Base-by-base conservation (phyloP, 768 basidiomycete genomes). In the Collybia mongolica region DNA sequence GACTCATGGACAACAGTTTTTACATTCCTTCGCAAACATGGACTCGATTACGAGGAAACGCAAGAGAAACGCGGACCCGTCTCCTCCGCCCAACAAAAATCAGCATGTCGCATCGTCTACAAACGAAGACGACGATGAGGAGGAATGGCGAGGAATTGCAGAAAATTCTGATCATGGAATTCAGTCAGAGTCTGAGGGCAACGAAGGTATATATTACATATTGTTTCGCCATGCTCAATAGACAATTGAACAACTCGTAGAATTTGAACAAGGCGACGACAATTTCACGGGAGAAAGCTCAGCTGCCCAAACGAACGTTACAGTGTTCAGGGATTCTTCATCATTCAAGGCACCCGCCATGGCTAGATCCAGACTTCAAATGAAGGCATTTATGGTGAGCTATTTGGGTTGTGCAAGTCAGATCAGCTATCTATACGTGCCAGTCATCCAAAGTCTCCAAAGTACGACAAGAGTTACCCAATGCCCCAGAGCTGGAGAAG, bases 361-460 rank as follows among this genome's bases (percentile, higher is more conserved):
- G 49, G 57, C 56, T 29, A 58, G 53, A 28, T 46, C 62, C 19
- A 81, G 73, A 63, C 66, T 71, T 3, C 75, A 79, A 40, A 77
- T 71, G 65, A 89, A 79, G 60, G 75, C 84, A 0, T 92, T 93
- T 62, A 91, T 93, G 90, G 90, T 90, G 60, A 49, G 71, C 61
- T 46, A 9, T 17, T 40, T 41, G 14, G 15, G 23, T 19, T 19
- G 7, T 26, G 20, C 32, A 3, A 32, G 17, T 17, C 20, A 19
- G 28, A 35, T 45, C 6, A 18, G 5, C 41, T 14, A 23, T 22
- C 32, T 36, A 55, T 45, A 37, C 41, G 43, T 38, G 43, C 41
- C 52, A 91, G 90, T 93, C 90, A 2, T 90, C 91, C 19, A 92
- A 86, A 69, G 79, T 90, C 19, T 75, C 80, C 17, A 85, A 82